phyloP scores from a whole-genome alignment of 2,329 filamentous ascomycete genomes.

The Colletotrichum lini region DNA sequence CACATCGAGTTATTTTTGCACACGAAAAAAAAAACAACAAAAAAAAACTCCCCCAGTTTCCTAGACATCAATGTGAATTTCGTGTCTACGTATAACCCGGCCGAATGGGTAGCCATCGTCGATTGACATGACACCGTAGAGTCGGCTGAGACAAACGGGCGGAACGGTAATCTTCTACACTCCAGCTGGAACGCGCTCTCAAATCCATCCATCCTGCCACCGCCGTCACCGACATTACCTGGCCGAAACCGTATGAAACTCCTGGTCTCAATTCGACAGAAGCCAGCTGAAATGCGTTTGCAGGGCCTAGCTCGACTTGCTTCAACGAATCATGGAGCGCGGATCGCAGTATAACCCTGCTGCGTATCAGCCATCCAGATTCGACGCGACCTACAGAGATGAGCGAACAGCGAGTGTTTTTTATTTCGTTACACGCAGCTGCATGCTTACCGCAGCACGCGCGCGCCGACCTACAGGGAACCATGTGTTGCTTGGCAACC shows the following conservation, averaged over 20 bases:
- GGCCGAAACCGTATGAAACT: slow-evolving; percentile 26
- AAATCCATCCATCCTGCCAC: not conserved
- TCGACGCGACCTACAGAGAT: slow-evolving; percentile 27
- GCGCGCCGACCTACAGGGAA: slow-evolving; percentile 28
- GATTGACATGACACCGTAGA: slow-evolving; percentile 21
- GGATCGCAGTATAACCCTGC: slow-evolving; percentile 1
- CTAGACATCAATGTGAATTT: not conserved
- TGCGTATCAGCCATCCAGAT: not conserved
- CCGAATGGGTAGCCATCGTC: slow-evolving; percentile 13
- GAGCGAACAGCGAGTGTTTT: slow-evolving; percentile 14
- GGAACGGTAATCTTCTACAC: slow-evolving; percentile 1
- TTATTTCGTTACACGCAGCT: slow-evolving; percentile 28
- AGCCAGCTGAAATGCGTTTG: slow-evolving; percentile 24
- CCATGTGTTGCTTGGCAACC: slow-evolving; percentile 1
- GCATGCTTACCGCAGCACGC: slow-evolving; percentile 14
- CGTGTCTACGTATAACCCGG: slow-evolving; percentile 10
- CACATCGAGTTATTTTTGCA: not conserved
- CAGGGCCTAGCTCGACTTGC: slow-evolving; percentile 1
- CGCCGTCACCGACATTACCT: slow-evolving; percentile 32
- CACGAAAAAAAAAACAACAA: not conserved
- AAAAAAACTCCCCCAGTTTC: no score
- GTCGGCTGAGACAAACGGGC: slow-evolving; percentile 29
- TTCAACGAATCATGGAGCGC: slow-evolving; percentile 21
- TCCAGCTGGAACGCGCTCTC: not conserved
- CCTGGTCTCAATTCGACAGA: slow-evolving; percentile 13